Evolutionary conservation across 441 rosid species (phyloP), one percentile per base, ranked within the genome.

Genomic region (Populus hybrid): DNA sequence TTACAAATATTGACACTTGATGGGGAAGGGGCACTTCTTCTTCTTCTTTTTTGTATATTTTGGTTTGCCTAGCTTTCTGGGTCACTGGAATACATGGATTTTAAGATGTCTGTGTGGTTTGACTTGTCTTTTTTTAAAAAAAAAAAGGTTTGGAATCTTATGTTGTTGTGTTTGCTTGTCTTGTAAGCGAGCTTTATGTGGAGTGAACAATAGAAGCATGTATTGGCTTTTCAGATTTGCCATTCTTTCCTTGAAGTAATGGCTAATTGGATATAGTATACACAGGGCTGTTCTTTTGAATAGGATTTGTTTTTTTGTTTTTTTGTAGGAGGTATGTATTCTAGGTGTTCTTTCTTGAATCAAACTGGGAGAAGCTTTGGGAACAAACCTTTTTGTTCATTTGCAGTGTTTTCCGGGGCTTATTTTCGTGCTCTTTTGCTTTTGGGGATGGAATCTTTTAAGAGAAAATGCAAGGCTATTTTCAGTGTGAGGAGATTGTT

Each of bases 171-270:
- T 75, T 88, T 86, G 78, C 91, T 88, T 90, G 78, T 68, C 78
- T 69, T 63, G 77, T 73, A 88, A 88, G 93, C 78, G 70, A 86
- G 75, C 67, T 76, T 69, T 61, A 76, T 53, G 78, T 78, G 74
- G 82, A 35, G 79, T 74, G 73, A 78, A 68, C 14, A 71, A 67
- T 63, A 42, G 81, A 70, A 74, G 33, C 72, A 33, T 56, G 50
- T 63, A 61, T 21, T 59, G 61, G 74, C 79, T 77, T 83, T 83
- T 74, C 69, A 21, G 68, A 40, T 74, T 78, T 71, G 59, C 71
- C 86, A 78, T 88, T 88, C 89, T 42, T 86, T 84, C 38, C 90
- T 83, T 85, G 68, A 80, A 82, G 71, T 67, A 70, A 75, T 82
- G 82, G 79, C 28, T 71, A 75, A 79, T 56, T 81, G 76, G 68